These are phyloP conservation scores for Jatropha curcas DNA, from an alignment of 345 rosid genomes.

Conservation along the genomic window DNA sequence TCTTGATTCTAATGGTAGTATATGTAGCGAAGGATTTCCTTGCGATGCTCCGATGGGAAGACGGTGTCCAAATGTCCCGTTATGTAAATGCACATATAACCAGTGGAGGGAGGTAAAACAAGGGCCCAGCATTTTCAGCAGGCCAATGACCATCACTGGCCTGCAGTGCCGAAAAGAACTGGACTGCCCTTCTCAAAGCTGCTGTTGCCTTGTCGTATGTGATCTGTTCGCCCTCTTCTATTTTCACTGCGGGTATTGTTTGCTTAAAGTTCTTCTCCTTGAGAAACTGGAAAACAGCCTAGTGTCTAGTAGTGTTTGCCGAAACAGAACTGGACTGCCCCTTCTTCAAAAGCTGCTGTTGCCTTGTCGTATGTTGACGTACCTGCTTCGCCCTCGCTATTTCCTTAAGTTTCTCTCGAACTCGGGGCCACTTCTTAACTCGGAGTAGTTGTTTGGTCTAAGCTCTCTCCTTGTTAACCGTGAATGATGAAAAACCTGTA, in stretches of 20 bases:
- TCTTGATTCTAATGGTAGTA: conserved; percentile 31
- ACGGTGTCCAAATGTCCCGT: conserved; percentile 24
- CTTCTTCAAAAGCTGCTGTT: background rate
- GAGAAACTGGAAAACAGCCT: conserved; percentile 13
- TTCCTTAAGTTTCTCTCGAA: too few relatives aligned
- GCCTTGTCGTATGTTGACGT: background rate
- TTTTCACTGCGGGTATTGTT: conserved; percentile 1
- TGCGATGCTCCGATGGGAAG: conserved; percentile 11
- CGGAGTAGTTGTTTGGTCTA: too few relatives aligned
- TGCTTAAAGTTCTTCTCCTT: conserved; percentile 25
- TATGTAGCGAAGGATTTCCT: conserved; percentile 26
- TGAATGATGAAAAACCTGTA: too few relatives aligned
- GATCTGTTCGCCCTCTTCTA: conserved; percentile 19
- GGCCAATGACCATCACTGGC: conserved; percentile 34
- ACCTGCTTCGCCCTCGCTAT: conserved; percentile 4
- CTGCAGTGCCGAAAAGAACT: conserved; percentile 25
- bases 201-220: conserved; percentile 19
- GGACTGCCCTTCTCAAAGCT: conserved; percentile 22
- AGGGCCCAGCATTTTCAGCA: conserved; percentile 26
- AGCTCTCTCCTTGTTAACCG: too few relatives aligned
- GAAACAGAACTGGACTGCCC: too few relatives aligned
- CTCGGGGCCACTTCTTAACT: too few relatives aligned
- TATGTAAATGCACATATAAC: conserved; percentile 26
- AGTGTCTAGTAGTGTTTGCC: too few relatives aligned
- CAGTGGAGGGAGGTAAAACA: conserved; percentile 25